Percentiles rank a stretch among this genome's conserved stretches.
phyloP scores from a whole-genome alignment of 768 basidiomycete species.

The Collybia nuda region DNA sequence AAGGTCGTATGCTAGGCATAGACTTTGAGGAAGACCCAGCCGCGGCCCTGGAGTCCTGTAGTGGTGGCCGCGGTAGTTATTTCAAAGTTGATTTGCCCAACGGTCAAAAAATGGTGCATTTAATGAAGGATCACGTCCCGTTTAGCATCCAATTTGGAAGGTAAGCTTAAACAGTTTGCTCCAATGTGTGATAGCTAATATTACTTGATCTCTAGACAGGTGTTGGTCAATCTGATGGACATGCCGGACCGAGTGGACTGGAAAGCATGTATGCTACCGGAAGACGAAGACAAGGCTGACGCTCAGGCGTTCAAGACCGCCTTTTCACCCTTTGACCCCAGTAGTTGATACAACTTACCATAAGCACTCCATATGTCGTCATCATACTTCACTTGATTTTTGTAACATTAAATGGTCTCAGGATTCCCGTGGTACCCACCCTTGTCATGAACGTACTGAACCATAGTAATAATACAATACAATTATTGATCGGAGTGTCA shows the following conservation, averaged over 20 bases:
- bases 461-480: too few species aligned
- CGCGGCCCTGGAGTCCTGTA: conserved; percentile 52
- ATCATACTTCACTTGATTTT: background rate
- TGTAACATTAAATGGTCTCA: too few species aligned
- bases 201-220: conserved; percentile 54
- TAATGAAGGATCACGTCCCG: conserved; percentile 72
- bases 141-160: conserved; percentile 95
- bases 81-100: conserved; percentile 91
- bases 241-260: conserved; percentile 85
- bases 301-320: conserved; percentile 81
- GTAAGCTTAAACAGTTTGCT: conserved; percentile 40
- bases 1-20: conserved; percentile 65
- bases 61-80: conserved; percentile 67
- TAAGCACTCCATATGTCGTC: too few species aligned
- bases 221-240: conserved; percentile 73
- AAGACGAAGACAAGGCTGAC: conserved; percentile 86
- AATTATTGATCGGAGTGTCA: too few species aligned
- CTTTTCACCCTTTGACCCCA: conserved; percentile 74
- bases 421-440: too few species aligned
- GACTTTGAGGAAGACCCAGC: conserved; percentile 76
- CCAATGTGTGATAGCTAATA: conserved; percentile 3
- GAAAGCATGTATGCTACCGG: conserved; percentile 82
- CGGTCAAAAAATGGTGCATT: conserved; percentile 82
- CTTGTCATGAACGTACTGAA: too few species aligned
- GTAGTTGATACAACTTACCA: conserved; percentile 8